Base-by-base conservation (phyloP, 257 asterid species). In the Nicotiana benthamiana region DNA sequence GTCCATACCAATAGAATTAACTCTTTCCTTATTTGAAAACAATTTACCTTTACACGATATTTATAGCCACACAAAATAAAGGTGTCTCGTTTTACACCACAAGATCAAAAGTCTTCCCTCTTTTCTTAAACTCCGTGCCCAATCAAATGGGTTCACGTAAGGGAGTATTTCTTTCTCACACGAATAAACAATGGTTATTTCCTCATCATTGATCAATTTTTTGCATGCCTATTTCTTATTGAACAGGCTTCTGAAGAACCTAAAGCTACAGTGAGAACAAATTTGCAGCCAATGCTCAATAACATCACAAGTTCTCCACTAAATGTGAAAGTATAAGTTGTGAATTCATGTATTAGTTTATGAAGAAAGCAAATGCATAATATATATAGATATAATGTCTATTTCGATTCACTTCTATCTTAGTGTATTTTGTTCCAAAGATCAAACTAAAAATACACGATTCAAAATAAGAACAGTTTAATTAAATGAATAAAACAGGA, bases 221-320 rank as follows among this genome's bases (percentile, higher is more conserved):
- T 70, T 11, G 48, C 61, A 24, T 72, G 61, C 13, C 26, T 74
- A 3, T 83, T 40, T 56, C 43, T 62, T n/a, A 3, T 4, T 79
- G 34, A 75, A 85, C 92, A 93, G 97, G 94, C 86, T 89, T 83
- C 52, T 93, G 87, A 91, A 87, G 96, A 90, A 91, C 87, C 88
- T 91, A 56, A 90, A 83, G 88, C 79, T 91, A 80, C 89, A 89
- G 63, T 84, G 87, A 87, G 62, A 53, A n/a, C 24, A 28, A 57
- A 26, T 48, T 74, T 26, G 61, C 61, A 2, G 61, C 40, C 60
- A 40, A 46, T 24, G 61, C 78, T 46, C 40, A 24, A 72, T 72
- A 74, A 74, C 43, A 74, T 74, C 61, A 72, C 79, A 74, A 15
- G 1, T 74, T 74, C 1, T 8, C 43, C 34, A 10, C 1, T 48